phyloP scores from a whole-genome alignment of 768 basidiomycete genomes.

The Neoboletus brunneissimus region DNA sequence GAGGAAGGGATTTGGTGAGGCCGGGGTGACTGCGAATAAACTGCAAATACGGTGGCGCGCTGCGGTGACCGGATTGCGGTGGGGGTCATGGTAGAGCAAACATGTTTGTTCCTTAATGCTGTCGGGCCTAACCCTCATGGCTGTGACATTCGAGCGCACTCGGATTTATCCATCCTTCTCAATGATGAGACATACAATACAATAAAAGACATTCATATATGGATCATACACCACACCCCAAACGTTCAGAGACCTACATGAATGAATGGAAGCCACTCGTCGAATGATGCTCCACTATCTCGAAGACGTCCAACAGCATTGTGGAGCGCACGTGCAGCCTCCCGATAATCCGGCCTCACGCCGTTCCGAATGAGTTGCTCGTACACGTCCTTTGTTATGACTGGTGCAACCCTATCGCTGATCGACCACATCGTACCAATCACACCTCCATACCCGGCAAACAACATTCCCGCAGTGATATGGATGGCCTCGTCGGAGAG shows the following conservation, averaged over 20 bases:
- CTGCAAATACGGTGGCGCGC: too few relatives aligned
- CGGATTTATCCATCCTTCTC: too few relatives aligned
- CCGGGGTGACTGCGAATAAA: too few relatives aligned
- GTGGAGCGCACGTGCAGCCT: neutral
- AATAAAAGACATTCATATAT: too few relatives aligned
- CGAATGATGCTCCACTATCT: neutral
- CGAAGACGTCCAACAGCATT: neutral
- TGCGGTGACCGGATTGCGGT: too few relatives aligned
- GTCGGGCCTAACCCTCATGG: too few relatives aligned
- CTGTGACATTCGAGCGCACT: too few relatives aligned
- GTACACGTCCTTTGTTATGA: neutral
- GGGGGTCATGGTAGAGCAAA: too few relatives aligned
- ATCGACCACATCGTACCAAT: slow-evolving; percentile 47
- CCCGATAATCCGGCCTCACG: neutral
- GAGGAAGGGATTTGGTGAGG: slow-evolving; percentile 1
- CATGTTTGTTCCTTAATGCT: too few relatives aligned
- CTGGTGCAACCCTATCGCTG: slow-evolving; percentile 25
- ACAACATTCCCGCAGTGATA: neutral
- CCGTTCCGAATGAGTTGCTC: neutral
- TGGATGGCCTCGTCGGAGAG: neutral
- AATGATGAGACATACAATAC: too few relatives aligned
- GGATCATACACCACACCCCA: neutral
- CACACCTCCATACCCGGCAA: neutral
- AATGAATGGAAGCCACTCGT: neutral
- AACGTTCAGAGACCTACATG: neutral